Evolutionary conservation across 2,329 filamentous ascomycete genomes (phyloP).

Genomic region (Xylariaceae sp.): DNA sequence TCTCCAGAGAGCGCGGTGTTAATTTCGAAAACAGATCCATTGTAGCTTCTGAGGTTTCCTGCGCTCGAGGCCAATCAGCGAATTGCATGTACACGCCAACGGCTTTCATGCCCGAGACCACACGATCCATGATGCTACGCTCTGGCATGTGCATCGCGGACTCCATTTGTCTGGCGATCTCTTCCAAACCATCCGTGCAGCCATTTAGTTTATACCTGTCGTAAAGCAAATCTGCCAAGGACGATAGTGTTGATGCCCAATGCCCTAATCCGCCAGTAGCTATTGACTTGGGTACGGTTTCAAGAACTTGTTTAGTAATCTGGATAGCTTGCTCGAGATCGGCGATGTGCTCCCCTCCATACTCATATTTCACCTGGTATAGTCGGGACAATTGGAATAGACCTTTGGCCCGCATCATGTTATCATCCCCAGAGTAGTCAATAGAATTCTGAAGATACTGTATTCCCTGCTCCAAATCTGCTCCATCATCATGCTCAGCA

Average conservation of each 20-base stretch:
- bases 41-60: not conserved
- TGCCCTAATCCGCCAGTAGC: not conserved
- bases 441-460: too few species aligned
- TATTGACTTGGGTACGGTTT: too few species aligned
- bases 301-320: not conserved
- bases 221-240: not conserved
- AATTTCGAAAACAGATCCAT: not conserved
- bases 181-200: not conserved
- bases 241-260: not conserved
- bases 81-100: not conserved
- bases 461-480: too few species aligned
- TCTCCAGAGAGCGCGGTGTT: not conserved
- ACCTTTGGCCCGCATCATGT: too few species aligned
- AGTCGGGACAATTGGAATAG: too few species aligned
- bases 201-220: not conserved
- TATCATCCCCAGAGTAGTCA: too few species aligned
- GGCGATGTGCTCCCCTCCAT: too few species aligned
- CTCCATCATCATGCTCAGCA: too few species aligned
- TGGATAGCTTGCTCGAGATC: not conserved
- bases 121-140: not conserved
- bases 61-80: not conserved
- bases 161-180: not conserved
- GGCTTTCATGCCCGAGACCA: not conserved
- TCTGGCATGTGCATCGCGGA: not conserved
- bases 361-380: too few species aligned